A percentile compares a stretch with the other conserved stretches of the same genome.
Conservation (phyloP, 1,139 yeast species). For the Spencermartinsiella ligniputridi region DNA sequence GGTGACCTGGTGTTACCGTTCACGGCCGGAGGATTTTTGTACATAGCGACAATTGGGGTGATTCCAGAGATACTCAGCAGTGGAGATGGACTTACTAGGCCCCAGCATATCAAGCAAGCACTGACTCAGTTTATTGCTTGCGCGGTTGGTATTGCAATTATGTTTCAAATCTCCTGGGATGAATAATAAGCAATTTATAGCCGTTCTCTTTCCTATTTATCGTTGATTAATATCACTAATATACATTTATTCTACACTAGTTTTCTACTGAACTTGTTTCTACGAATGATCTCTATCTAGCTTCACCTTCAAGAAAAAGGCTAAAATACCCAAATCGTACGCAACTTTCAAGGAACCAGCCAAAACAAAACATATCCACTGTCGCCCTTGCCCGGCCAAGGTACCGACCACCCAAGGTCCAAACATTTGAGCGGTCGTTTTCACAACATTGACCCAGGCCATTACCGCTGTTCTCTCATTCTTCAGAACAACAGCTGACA, state of each 20-base stretch:
- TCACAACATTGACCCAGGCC: slow-evolving; percentile 77
- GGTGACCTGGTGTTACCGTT: slow-evolving; percentile 58
- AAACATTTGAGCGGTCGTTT: slow-evolving; percentile 68
- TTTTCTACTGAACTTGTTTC: too few relatives aligned
- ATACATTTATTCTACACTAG: background rate
- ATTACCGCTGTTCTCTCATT: slow-evolving; percentile 64
- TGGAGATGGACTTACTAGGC: slow-evolving; percentile 30
- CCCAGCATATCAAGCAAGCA: slow-evolving; percentile 37
- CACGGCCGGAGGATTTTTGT: slow-evolving; percentile 66
- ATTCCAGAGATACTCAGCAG: slow-evolving; percentile 57
- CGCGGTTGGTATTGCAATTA: slow-evolving; percentile 45
- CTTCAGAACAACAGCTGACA: slow-evolving; percentile 58
- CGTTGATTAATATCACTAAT: background rate
- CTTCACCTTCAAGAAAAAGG: slow-evolving; percentile 17
- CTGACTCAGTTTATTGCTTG: slow-evolving; percentile 43
- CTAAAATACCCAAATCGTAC: slow-evolving; percentile 28
- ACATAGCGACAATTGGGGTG: slow-evolving; percentile 62
- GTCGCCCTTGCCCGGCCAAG: slow-evolving; percentile 47
- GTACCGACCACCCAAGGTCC: slow-evolving; percentile 73
- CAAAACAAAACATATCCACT: slow-evolving; percentile 55
- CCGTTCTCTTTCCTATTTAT: background rate
- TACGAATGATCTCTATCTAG: slow-evolving; percentile 4
- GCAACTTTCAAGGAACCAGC: slow-evolving; percentile 47
- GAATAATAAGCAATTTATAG: slow-evolving; percentile 27
- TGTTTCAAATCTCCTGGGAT: slow-evolving; percentile 50